phyloP scores from a whole-genome alignment of 305 asterid genomes.

The Salvia sclarea region DNA sequence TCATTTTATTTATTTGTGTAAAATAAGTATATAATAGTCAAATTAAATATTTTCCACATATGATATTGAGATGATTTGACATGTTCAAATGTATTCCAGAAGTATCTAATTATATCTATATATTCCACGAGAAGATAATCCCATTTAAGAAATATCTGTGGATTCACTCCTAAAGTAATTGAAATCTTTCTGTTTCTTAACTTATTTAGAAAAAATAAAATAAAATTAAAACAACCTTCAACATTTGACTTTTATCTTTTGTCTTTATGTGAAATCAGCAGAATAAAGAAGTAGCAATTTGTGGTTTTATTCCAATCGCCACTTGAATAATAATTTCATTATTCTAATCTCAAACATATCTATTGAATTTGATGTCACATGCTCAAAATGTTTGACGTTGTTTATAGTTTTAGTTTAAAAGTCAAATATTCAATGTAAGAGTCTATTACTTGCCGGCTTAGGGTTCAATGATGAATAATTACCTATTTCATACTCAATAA shows the following conservation, averaged over 20 bases:
- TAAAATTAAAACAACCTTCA: neutral
- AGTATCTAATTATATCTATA: neutral
- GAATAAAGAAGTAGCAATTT: neutral
- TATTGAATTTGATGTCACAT: neutral
- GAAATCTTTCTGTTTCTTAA: neutral
- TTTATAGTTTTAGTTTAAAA: neutral
- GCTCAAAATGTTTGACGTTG: neutral
- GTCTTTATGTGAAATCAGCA: neutral
- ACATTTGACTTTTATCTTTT: conserved; percentile 6
- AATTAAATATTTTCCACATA: neutral
- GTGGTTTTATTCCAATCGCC: neutral
- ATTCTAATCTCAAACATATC: conserved; percentile 13
- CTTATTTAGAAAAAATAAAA: neutral
- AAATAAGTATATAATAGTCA: too few species aligned
- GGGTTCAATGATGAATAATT: neutral
- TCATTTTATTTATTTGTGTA: too few species aligned
- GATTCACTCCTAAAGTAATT: neutral
- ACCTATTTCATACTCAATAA: neutral
- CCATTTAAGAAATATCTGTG: neutral
- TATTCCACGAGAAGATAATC: neutral
- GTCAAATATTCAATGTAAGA: neutral
- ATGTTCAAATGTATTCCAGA: neutral
- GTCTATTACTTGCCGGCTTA: conserved; percentile 4
- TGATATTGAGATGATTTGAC: neutral
- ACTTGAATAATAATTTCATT: conserved; percentile 1